Base-by-base conservation (phyloP, 2,329 filamentous ascomycete genomes). In the Xylaria sp. region DNA sequence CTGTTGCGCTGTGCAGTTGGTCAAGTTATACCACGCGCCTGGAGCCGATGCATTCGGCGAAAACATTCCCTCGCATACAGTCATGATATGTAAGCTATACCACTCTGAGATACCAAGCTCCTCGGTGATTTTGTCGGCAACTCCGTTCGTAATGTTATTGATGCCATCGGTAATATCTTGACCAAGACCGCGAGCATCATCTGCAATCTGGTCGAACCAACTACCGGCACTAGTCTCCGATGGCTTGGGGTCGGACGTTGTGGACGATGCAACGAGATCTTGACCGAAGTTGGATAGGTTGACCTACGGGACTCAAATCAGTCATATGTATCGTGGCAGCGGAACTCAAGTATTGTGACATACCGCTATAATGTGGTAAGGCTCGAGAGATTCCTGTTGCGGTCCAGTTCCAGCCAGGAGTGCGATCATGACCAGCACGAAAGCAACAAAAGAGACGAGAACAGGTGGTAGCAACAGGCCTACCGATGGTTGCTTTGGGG, bases 11-110 rank as follows among this genome's bases (percentile, higher is more conserved):
- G 83, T 84, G 75, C 84, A 86, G 74, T 82, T 81, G 27, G 82
- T 83, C 21, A 82, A 77, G 68, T 84, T 84, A 67, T 81, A 79
- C 68, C 78, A 79, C 16, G 80, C 76, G 29, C 74, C 74, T 2
- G 76, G 71, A 9, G 65, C 76, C 3, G 83, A 84, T 1, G 80
- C 78, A 62, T 85, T 84, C 35, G 83, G 83, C 48, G 79, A 78
- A 70, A 81, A 86, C 71, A 80, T 71, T 55, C 84, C 84, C 73
- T 85, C 78, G 75, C 84, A 86, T 3, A 79, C 75, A 47, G 80
- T 79, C 82, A 84, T 83, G 72, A 86, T 71, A 70, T 86, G 84
- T 35, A 86, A 69, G 18, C 84, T 85, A 72, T 86, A 86, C 84
- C 84, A 86, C 68, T 86, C 79, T 0, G 81, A 80, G 64, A 86